A percentile compares a stretch with the other conserved stretches of the same genome.
These are phyloP conservation scores for Hygrophila difformis DNA, from an alignment of 257 asterid genomes.

Conservation along the genomic window DNA sequence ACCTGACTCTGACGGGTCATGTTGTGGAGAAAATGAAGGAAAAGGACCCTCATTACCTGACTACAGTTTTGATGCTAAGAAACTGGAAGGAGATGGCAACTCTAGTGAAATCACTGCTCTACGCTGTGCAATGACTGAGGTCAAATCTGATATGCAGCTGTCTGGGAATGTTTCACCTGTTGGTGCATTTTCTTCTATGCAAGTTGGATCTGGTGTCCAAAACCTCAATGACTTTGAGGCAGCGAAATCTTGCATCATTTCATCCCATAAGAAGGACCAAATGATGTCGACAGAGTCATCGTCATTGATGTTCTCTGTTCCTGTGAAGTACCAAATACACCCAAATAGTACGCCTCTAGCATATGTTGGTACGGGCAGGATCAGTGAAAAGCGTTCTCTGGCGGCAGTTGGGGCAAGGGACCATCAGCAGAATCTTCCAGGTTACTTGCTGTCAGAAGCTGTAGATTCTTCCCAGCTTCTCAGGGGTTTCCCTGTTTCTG, in stretches of 20 bases:
- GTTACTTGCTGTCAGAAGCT: constrained; percentile 26
- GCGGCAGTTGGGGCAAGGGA: constrained; percentile 25
- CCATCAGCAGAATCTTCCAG: constrained; percentile 24
- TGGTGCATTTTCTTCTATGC: constrained; percentile 18
- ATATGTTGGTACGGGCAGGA: constrained; percentile 21
- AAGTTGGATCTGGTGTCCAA: constrained; percentile 27
- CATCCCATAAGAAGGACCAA: constrained; percentile 24
- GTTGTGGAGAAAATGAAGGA: neutral
- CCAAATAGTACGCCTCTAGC: constrained; percentile 22
- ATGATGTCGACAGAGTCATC: constrained; percentile 28
- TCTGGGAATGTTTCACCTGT: constrained; percentile 18
- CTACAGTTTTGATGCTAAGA: neutral
- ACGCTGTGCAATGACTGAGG: constrained; percentile 16
- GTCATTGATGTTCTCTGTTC: constrained; percentile 33
- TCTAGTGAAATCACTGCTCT: constrained; percentile 22
- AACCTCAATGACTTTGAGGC: constrained; percentile 23
- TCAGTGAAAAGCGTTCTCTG: constrained; percentile 22
- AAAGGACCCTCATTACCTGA: neutral
- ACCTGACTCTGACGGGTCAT: neutral
- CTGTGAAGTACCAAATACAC: constrained; percentile 37
- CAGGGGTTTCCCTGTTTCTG: constrained; percentile 43
- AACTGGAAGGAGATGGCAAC: constrained; percentile 14
- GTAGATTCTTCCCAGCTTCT: constrained; percentile 40
- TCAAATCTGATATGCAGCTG: constrained; percentile 6
- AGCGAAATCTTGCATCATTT: constrained; percentile 23